Base-by-base conservation (phyloP, 2,329 filamentous ascomycete species). In the Didymella arachidicola region DNA sequence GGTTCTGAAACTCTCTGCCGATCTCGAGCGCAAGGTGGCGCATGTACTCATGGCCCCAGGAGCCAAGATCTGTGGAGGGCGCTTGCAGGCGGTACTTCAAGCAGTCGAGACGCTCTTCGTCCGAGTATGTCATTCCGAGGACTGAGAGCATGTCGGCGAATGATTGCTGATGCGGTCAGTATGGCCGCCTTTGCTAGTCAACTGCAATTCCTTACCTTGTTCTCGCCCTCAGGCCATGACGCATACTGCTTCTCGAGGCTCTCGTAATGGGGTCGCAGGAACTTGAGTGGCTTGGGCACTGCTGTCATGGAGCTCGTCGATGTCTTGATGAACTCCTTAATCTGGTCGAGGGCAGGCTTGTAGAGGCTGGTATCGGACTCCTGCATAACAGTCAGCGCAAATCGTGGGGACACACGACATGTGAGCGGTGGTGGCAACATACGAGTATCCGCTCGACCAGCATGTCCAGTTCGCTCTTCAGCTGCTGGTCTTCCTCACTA, bases 241-340 rank as follows among this genome's bases (percentile, higher is more conserved):
- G 96, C 93, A 82, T 97, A 97, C 27, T 93, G 83, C 78, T 90
- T 90, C 63, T 90, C 90, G 74, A 99, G 84, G 57, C 90, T 88
- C 79, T 96, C 91, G 81, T 98, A 99, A 79, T 99, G 94, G 68
- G 94, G 95, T 82, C 95, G 88, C 64, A 99, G 86, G 79, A 99
- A 99, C 80, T 99, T 99, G 72, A 99, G 86, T 32, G 95, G 95
- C 81, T 99, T 99, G 25, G 96, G 95, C 62, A 99, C 95, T 60
- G 95, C 95, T 47, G 95, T 99, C 95, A 99, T 99, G 44, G 96
- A 99, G 59, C 93, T 98, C 67, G 95, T 99, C 60, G 95, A 97
- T 55, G 95, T 99, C 84, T 97, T 98, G 84, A 99, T 99, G 76
- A 92, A 96, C 73, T 89, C 92, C 83, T 97, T 98, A 87, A 99